Base-by-base conservation (phyloP, 495 filamentous ascomycete species). In the Paragyromitra xinjiangensis region DNA sequence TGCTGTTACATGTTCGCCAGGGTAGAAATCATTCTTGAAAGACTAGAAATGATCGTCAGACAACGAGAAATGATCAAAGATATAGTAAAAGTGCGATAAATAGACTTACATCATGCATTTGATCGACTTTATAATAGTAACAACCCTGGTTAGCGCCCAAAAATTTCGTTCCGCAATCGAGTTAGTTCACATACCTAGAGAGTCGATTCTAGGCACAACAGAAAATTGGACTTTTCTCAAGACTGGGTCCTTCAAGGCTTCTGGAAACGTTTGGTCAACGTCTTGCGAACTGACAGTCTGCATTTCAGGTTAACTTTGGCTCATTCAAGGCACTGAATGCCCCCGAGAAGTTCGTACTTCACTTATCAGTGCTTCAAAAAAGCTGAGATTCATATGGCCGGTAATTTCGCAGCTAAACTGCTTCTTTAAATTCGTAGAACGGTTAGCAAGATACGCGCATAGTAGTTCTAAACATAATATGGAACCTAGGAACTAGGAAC, bases 361-460 rank as follows among this genome's bases (percentile, higher is more conserved):
- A 84, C 94, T 97, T 82, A 92, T 90, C 16, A 94, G 87, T 3
- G 95, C 95, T 67, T 98, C 93, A 72, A 97, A 98, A 83, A 97
- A 98, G n/a, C 87, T 95, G 78, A 98, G 84, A 37, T 92, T 92
- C 37, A 94, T 96, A 84, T 97, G 94, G 44, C 95, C 95, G 2
- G 93, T 98, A 73, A 98, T 95, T 77, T 95, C 91, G 83, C 95
- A 97, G 65, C 95, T 97, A 82, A 98, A 99, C 56, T 91, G 90
- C 73, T 91, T 92, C 89, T 95, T 78, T 56, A 67, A 56, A 42
- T 82, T 58, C 69, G 68, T 80, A 66, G 40, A 68, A 50, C 53
- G 61, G 71, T 78, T 69, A 73, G 68, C 42, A 78, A 72, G 53
- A 63, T 77, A 59, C 44, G 50, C 26, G 42, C 51, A 51, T 48